phyloP scores from a whole-genome alignment of 495 filamentous ascomycete genomes.

The Tuber calosporum region DNA sequence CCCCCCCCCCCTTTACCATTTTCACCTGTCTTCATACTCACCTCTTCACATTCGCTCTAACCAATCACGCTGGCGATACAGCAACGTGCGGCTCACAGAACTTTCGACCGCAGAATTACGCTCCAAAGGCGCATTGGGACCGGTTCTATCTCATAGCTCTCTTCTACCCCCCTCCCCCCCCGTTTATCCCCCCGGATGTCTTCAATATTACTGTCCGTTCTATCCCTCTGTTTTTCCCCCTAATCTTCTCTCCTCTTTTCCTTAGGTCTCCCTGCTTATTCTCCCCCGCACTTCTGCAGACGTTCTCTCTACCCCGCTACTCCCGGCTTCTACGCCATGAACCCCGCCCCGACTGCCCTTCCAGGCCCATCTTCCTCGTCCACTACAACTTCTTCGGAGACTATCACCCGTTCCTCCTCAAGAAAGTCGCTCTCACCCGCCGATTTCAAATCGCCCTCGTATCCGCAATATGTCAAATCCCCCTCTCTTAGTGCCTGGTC shows the following conservation, averaged over 20 bases:
- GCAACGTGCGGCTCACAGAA: slow-evolving; percentile 4
- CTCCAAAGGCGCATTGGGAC: background rate
- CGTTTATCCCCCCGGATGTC: slow-evolving; percentile 11
- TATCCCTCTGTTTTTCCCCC: slow-evolving; percentile 16
- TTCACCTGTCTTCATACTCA: background rate
- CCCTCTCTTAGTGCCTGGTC: slow-evolving; percentile 32
- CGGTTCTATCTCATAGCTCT: slow-evolving; percentile 8
- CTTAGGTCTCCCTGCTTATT: background rate
- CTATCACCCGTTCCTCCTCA: slow-evolving; percentile 29
- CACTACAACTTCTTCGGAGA: slow-evolving; percentile 31
- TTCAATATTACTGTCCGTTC: slow-evolving; percentile 21
- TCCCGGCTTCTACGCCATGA: slow-evolving; percentile 24
- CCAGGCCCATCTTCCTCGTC: slow-evolving; percentile 31
- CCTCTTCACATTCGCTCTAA: background rate
- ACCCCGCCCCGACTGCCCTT: slow-evolving; percentile 20
- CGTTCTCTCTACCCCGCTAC: slow-evolving; percentile 5
- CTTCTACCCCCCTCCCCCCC: slow-evolving; percentile 7
- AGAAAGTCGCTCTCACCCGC: slow-evolving; percentile 33
- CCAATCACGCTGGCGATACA: background rate
- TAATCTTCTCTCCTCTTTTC: slow-evolving; percentile 9
- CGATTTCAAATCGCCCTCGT: slow-evolving; percentile 35
- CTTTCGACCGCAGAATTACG: background rate
- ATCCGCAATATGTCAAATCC: slow-evolving; percentile 34
- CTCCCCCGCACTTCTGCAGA: slow-evolving; percentile 9
- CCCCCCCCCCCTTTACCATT: background rate